A percentile compares a stretch with the other conserved stretches of the same genome.
phyloP scores from a whole-genome alignment of 306 rosid species.

The Lagenaria siceraria region DNA sequence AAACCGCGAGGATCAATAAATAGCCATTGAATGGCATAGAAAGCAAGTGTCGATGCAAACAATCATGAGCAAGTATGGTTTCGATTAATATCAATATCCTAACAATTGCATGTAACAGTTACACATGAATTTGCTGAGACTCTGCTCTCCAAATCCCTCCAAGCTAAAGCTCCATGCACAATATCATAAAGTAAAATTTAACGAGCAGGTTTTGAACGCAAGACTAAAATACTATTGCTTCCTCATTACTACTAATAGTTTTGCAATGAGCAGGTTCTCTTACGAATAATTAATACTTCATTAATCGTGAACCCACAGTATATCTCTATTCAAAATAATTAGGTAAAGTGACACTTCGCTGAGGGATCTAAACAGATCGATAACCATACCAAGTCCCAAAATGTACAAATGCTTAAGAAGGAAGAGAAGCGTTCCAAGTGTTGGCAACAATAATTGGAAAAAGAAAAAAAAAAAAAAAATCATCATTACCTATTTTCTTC shows the following conservation, averaged over 20 bases:
- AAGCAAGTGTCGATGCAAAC: neutral
- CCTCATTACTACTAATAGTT: neutral
- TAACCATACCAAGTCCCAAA: neutral
- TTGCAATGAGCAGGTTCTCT: neutral
- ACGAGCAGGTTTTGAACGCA: neutral
- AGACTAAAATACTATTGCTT: neutral
- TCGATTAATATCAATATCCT: neutral
- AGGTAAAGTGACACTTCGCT: neutral
- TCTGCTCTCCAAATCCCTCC: neutral
- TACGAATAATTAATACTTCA: neutral
- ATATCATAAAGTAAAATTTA: neutral
- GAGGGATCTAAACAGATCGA: neutral
- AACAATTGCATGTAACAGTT: neutral
- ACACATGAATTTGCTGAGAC: neutral
- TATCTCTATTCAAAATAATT: neutral
- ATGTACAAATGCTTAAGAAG: neutral
- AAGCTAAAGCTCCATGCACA: neutral
- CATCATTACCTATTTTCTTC: slow-evolving; percentile 82
- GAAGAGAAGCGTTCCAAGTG: neutral
- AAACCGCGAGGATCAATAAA: neutral
- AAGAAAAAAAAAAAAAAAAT: neutral
- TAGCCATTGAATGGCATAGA: neutral
- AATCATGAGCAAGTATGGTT: neutral
- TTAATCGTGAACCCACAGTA: neutral
- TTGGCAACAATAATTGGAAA: neutral